A percentile compares a stretch with the other conserved stretches of the same genome.
Conservation (phyloP, 2,329 filamentous ascomycete genomes). For the Torrubiellomyces zombiae region DNA sequence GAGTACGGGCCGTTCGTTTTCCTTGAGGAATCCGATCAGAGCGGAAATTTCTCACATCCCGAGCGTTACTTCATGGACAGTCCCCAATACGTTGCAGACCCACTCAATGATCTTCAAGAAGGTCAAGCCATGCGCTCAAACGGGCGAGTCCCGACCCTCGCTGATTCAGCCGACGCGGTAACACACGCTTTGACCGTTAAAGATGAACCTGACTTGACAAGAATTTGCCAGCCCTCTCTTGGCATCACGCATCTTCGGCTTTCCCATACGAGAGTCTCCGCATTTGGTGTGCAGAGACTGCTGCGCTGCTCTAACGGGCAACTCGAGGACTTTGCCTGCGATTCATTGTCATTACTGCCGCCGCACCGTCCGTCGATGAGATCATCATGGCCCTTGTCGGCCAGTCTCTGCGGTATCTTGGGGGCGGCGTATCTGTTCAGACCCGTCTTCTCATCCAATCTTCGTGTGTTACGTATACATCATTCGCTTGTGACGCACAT, state of each 20-base stretch:
- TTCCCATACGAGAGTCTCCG: slow-evolving; percentile 30
- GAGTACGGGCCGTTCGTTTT: slow-evolving; percentile 25
- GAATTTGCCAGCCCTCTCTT: slow-evolving; percentile 7
- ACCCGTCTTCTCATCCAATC: slow-evolving; percentile 34
- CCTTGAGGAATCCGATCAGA: slow-evolving; percentile 30
- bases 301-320: slow-evolving; percentile 26
- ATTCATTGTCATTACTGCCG: slow-evolving; percentile 19
- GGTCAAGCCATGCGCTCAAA: slow-evolving; percentile 17
- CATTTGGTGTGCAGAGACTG: slow-evolving; percentile 23
- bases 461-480: slow-evolving; percentile 36
- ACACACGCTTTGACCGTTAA: no score
- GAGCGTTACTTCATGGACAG: slow-evolving; percentile 31
- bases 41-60: slow-evolving; percentile 25
- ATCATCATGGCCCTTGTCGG: slow-evolving; percentile 15
- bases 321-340: slow-evolving; percentile 36
- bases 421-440: slow-evolving; percentile 31
- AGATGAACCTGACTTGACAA: slow-evolving; percentile 2
- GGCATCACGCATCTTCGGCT: slow-evolving; percentile 38
- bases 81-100: slow-evolving; percentile 16
- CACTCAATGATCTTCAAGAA: slow-evolving; percentile 5
- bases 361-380: slow-evolving; percentile 1
- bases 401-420: slow-evolving; percentile 25
- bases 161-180: no score
- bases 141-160: no score
- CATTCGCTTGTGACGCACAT: slow-evolving; percentile 43